Evolutionary conservation across 2,329 filamentous ascomycete species (phyloP), one percentile per base, ranked within the genome.

Genomic region (Coniochaeta pulveracea): DNA sequence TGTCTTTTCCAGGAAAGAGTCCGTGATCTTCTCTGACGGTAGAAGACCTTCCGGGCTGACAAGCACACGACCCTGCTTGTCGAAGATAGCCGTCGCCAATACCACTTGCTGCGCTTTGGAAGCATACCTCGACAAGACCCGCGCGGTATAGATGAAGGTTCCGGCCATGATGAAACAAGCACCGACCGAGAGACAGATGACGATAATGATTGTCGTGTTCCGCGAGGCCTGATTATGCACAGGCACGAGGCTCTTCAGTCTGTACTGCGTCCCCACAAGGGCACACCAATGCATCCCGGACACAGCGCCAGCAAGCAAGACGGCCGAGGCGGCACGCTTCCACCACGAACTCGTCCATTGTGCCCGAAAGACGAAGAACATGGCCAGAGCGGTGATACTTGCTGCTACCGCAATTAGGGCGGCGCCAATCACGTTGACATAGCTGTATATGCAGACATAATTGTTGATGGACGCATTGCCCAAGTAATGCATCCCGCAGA

Each of bases 271-370:
- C 11, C 82, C 82, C 9, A 72, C 66, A 4, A 79, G 69, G 19
- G 80, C 85, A 36, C 80, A 80, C 80, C 84, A 93, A 56, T 93
- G 85, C 85, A 93, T 91, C 1, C 82, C 83, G 8, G 79, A 86
- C 3, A 91, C 81, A 25, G 80, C 83, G 11, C 71, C 64, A 7
- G 82, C 80, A 25, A 93, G 64, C 12, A 86, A 55, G 28, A 74
- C 57, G 8, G 79, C 80, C 39, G 77, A 83, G 3, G 76, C 46
- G 8, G 68, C 56, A 37, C 84, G 66, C 49, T 85, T 84, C 79
- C 79, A 86, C 72, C 80, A 85, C 11, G 71, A 73, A 46, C 78
- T 80, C 31, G 80, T 82, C 84, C 85, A 93, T 11, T 72, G 69
- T 11, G 79, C 73, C 41, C 79, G 72, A 53, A 81, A 76, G 36